Evolutionary conservation across 208 protist genomes (phyloP), one percentile per base, ranked within the genome.

Genomic region (Trichomonas gallinae): DNA sequence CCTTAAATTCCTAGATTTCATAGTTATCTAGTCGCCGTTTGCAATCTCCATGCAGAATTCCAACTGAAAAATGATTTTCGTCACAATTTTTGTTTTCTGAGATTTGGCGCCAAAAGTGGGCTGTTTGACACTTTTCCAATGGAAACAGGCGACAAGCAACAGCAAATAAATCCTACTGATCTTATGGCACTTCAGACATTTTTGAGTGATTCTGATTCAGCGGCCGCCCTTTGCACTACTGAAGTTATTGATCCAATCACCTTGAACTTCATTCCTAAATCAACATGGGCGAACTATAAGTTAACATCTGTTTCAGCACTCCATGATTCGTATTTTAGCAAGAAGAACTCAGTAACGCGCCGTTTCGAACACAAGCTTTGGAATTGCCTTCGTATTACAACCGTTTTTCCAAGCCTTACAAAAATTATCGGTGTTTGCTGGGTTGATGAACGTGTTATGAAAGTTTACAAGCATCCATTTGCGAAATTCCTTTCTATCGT

Each of bases 401-500:
- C 17, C 48, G n/a, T n/a, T 58, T 51, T 51, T 15, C 87, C 87
- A 58, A 51, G 26, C 17, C 13, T 93, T 1, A 93, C 44, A 51
- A 34, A 42, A 51, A 48, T 93, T 36, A 44, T 93, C 21, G 87
- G 87, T 48, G 87, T 93, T 38, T 34, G 40, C 87, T 93, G 87
- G 87, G 87, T 93, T 26, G 45, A 48, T 17, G 26, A 93, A 8
- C 17, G 26, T 0, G 46, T 93, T 51, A 93, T 93, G 0, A 93
- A 93, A 93, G 87, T 93, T 36, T 93, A 93, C 31, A 93, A 93
- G n/a, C n/a, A 93, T 38, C 13, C 44, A 51, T 93, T 93, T 51
- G 87, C 87, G 2, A 93, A 93, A 42, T 93, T 93, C 11, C 34
- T 93, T 0, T 48, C 42, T 38, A 93, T 93, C n/a, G 9, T 26